These are phyloP conservation scores for Paxillus ammoniavirescens DNA, from an alignment of 768 basidiomycete genomes.

Conservation along the genomic window DNA sequence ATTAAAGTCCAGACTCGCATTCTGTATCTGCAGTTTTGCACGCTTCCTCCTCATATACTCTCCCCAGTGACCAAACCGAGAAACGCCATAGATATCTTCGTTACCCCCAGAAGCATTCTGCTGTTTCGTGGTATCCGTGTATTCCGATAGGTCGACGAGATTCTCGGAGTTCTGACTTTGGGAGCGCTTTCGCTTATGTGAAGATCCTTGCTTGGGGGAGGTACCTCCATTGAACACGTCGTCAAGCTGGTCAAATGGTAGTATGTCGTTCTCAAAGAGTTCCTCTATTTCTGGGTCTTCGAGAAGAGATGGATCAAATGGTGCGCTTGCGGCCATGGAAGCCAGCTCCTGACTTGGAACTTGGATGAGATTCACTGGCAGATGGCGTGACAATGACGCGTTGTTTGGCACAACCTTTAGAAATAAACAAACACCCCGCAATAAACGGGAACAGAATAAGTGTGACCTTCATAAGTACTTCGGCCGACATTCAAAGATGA, in stretches of 20 bases:
- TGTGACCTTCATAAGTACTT: no score
- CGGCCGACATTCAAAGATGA: no score
- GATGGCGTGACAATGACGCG: background rate
- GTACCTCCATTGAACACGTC: constrained; percentile 20
- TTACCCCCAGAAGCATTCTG: constrained; percentile 27
- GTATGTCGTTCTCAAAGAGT: constrained; percentile 6
- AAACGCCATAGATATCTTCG: constrained; percentile 66
- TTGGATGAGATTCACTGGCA: background rate
- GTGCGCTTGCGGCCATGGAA: background rate
- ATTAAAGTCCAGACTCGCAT: constrained; percentile 37
- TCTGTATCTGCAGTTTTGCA: constrained; percentile 86
- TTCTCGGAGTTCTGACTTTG: constrained; percentile 8
- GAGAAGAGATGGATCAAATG: background rate
- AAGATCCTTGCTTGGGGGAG: constrained; percentile 40
- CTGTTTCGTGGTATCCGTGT: constrained; percentile 11
- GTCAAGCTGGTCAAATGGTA: constrained; percentile 10
- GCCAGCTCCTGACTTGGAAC: constrained; percentile 5
- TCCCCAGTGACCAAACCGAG: constrained; percentile 78
- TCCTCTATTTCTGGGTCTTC: constrained; percentile 35
- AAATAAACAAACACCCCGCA: background rate
- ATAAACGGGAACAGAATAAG: no score
- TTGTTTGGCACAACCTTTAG: constrained; percentile 5
- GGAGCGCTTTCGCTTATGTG: constrained; percentile 39
- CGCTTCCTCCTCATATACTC: constrained; percentile 92
- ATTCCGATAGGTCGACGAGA: background rate